Conservation (phyloP, 2,329 filamentous ascomycete genomes). For the Aspergillus pseudoterreus region DNA sequence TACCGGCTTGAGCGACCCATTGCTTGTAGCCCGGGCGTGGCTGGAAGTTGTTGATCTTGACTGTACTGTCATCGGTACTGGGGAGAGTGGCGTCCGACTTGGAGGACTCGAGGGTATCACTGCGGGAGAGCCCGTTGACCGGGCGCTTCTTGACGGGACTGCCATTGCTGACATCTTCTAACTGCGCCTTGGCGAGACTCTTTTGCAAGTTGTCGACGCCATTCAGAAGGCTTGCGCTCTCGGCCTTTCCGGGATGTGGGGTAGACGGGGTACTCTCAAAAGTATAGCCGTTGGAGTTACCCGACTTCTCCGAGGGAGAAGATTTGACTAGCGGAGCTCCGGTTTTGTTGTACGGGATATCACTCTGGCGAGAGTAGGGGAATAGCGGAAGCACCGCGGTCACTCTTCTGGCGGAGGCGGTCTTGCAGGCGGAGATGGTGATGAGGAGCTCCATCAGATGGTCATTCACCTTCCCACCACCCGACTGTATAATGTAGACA, state of each 20-base stretch:
- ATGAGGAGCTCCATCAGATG: slow-evolving; percentile 95
- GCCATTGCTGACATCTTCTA: slow-evolving; percentile 49
- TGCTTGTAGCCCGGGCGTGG: slow-evolving; percentile 93
- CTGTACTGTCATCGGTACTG: slow-evolving; percentile 52
- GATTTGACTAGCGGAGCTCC: slow-evolving; percentile 81
- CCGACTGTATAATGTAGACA: slow-evolving; percentile 97
- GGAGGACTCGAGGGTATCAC: slow-evolving; percentile 36
- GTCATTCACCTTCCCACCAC: slow-evolving; percentile 90
- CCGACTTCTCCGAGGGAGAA: slow-evolving; percentile 37
- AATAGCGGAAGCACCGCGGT: slow-evolving; percentile 94
- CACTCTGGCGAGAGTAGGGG: slow-evolving; percentile 93
- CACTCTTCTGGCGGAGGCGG: slow-evolving; percentile 85
- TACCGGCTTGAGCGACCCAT: slow-evolving; percentile 97
- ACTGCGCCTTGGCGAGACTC: slow-evolving; percentile 65
- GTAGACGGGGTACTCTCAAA: slow-evolving; percentile 92
- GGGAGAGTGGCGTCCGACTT: slow-evolving; percentile 29
- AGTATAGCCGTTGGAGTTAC: slow-evolving; percentile 59
- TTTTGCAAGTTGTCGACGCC: slow-evolving; percentile 68
- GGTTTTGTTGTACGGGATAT: slow-evolving; percentile 93
- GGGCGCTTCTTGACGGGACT: slow-evolving; percentile 43
- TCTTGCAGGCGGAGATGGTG: slow-evolving; percentile 97
- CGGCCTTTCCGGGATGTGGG: slow-evolving; percentile 67
- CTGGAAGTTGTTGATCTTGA: slow-evolving; percentile 61
- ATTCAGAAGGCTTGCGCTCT: slow-evolving; percentile 62
- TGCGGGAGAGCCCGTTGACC: slow-evolving; percentile 37